phyloP scores from a whole-genome alignment of 2,329 filamentous ascomycete species.

The Aureobasidium sp. region DNA sequence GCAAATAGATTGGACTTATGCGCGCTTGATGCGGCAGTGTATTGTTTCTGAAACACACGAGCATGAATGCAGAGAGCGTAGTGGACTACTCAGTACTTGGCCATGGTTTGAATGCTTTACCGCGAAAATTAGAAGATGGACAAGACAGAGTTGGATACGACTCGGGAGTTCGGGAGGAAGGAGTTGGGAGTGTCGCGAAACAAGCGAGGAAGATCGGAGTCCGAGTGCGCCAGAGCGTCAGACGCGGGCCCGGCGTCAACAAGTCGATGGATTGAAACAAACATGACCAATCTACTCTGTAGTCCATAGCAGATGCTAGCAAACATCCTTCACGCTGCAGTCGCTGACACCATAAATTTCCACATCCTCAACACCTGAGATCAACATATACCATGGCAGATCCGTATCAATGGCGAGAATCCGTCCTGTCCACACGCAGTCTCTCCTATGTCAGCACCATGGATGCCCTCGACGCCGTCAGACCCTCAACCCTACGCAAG shows the following conservation, averaged over 20 bases:
- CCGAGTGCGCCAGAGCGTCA: too few species aligned
- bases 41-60: conserved; percentile 8
- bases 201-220: not conserved
- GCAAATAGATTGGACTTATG: conserved; percentile 7
- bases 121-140: too few species aligned
- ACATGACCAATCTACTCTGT: not conserved
- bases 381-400: not conserved
- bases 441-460: conserved; percentile 28
- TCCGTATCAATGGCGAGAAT: conserved; percentile 24
- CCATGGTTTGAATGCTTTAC: not conserved
- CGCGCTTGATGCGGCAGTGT: not conserved
- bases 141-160: not conserved
- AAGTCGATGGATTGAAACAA: not conserved
- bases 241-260: too few species aligned
- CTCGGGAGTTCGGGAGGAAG: not conserved
- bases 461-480: conserved; percentile 14
- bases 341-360: not conserved
- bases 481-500: conserved; percentile 18
- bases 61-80: not conserved
- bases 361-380: not conserved
- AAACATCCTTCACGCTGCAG: not conserved
- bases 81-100: not conserved
- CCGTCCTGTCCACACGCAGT: conserved; percentile 29
- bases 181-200: not conserved
- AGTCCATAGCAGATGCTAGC: not conserved